Percentiles rank a stretch among this genome's conserved stretches.
phyloP scores from a whole-genome alignment of 2,329 filamentous ascomycete genomes.

The Cadophora gregata region DNA sequence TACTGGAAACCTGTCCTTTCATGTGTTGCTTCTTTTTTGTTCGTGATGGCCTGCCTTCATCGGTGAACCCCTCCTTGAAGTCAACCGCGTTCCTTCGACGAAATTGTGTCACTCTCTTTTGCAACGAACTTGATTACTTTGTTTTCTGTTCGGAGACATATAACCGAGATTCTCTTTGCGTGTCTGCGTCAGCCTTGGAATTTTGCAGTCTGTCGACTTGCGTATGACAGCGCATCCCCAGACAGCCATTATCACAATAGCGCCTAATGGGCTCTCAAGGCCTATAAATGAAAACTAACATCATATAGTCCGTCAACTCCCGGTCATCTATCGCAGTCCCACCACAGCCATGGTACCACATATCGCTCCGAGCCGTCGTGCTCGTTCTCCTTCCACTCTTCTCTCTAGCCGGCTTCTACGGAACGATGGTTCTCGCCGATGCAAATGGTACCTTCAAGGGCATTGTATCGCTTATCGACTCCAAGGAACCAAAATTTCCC shows the following conservation, averaged over 20 bases:
- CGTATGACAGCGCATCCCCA: conserved; percentile 6
- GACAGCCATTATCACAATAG: background rate
- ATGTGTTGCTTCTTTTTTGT: background rate
- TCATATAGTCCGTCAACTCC: background rate
- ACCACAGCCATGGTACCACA: conserved; percentile 23
- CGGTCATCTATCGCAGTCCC: background rate
- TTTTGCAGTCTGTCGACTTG: conserved; percentile 10
- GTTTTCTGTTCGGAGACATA: background rate
- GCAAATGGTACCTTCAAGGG: conserved; percentile 36
- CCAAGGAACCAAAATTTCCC: conserved; percentile 30
- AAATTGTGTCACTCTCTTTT: background rate
- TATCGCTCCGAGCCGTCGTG: conserved; percentile 28
- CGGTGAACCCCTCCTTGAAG: background rate
- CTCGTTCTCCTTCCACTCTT: conserved; percentile 35
- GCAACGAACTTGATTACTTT: background rate
- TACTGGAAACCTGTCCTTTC: conserved; percentile 9
- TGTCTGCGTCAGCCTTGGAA: background rate
- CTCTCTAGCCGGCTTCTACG: conserved; percentile 29
- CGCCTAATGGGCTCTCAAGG: background rate
- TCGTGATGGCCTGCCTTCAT: background rate
- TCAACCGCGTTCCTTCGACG: conserved; percentile 8
- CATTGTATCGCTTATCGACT: conserved; percentile 25
- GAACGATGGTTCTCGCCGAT: conserved; percentile 28
- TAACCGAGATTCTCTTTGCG: no score
- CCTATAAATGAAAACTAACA: conserved; percentile 15